Evolutionary conservation across 805 yeast genomes (phyloP).

Genomic region (Dipodascus albidus): DNA sequence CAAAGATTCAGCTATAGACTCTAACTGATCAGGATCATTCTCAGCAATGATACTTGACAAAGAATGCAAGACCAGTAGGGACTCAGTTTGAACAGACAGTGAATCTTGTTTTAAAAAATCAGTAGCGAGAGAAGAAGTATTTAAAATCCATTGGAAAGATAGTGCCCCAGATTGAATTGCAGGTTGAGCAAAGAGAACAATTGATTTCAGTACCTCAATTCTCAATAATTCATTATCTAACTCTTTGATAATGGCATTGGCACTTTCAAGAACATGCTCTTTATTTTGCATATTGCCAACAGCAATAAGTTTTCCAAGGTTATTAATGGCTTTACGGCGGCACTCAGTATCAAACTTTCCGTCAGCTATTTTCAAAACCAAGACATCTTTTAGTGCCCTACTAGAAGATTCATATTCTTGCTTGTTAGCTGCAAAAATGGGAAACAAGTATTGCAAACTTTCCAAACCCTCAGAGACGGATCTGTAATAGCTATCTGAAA

Average conservation of each 20-base stretch:
- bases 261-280: slow-evolving; percentile 20
- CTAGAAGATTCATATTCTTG: not conserved
- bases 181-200: slow-evolving; percentile 12
- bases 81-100: not conserved
- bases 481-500: slow-evolving; percentile 27
- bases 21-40: not conserved
- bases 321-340: not conserved
- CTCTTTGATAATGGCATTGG: slow-evolving; percentile 24
- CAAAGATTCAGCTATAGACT: not conserved
- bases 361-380: not conserved
- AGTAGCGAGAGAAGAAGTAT: not conserved
- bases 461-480: slow-evolving; percentile 26
- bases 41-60: not conserved
- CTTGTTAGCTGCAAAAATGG: not conserved
- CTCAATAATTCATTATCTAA: slow-evolving; percentile 29
- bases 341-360: not conserved
- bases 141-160: not conserved
- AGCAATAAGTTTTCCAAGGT: not conserved
- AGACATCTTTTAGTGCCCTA: not conserved
- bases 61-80: not conserved
- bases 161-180: not conserved
- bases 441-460: slow-evolving; percentile 20
- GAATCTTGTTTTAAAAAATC: not conserved
- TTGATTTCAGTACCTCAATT: slow-evolving; percentile 22
- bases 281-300: slow-evolving; percentile 8